Evolutionary conservation across 371 early-diverging fungal genomes (phyloP), one percentile per base, ranked within the genome.

Genomic region (Mucor sp.): DNA sequence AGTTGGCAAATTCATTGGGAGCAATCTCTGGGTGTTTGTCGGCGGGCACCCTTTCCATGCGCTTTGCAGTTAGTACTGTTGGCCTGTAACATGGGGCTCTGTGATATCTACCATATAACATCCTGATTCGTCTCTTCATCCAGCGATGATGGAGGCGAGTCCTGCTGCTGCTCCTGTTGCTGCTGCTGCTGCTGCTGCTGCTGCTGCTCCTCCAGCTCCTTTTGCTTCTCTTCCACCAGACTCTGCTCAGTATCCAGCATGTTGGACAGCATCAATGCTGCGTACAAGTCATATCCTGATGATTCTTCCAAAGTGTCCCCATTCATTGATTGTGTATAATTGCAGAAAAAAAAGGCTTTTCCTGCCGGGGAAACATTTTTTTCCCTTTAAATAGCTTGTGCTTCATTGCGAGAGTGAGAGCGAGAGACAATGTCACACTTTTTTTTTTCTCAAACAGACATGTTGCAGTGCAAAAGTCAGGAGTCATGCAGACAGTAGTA

Each of bases 1-100:
- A 78, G 17, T 72, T 72, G 3, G 73, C 67, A 72, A 82, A 73
- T 68, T 82, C 76, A 56, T 58, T 65, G 28, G 79, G 71, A 35
- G 75, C 78, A 53, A 76, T 74, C 68, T 82, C 67, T 63, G 78
- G 73, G 67, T 76, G 71, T 48, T 77, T 74, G 50, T 74, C 62
- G 66, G 78, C 69, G 27, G 79, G 71, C 28, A 77, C 71, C 75
- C 79, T 76, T n/a, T 47, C 37, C 17, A 37, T 19, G n/a, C n/a
- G n/a, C n/a, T n/a, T n/a, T 19, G 11, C 1, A 35, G 15, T 41
- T 23, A 30, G n/a, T 60, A 6, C 8, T 6, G 6, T 17, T 7
- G 8, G 9, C 27, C 15, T 44, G 19, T n/a, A 14, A 32, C 32
- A 35, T 35, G 2, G n/a, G 12, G 30, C n/a, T 12, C 17, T 68